Evolutionary conservation across 2,329 filamentous ascomycete genomes (phyloP).

Genomic region (Calonectria pauciramosa): DNA sequence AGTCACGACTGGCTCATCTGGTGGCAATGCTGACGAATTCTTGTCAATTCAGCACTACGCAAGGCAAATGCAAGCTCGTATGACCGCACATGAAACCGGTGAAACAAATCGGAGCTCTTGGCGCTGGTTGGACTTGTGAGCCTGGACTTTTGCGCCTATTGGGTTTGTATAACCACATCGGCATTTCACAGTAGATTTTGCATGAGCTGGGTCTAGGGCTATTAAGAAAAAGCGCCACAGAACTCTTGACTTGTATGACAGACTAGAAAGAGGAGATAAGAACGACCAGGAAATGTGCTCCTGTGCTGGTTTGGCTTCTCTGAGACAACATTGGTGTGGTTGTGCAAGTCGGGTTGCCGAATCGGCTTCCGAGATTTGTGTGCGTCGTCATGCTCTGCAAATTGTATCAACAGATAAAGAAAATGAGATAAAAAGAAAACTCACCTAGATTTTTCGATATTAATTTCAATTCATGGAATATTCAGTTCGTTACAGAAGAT

Average conservation of each 20-base stretch:
- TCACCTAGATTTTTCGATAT: background rate
- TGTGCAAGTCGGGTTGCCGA: slow-evolving; percentile 19
- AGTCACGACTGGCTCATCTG: background rate
- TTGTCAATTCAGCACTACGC: background rate
- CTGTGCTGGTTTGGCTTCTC: background rate
- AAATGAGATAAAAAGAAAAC: background rate
- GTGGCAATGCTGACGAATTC: background rate
- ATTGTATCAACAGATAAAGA: background rate
- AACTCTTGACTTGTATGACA: background rate
- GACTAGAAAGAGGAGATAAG: background rate
- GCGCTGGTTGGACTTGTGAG: background rate
- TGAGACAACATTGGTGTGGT: background rate
- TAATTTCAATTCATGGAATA: background rate
- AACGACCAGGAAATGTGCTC: background rate
- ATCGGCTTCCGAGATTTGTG: slow-evolving; percentile 26
- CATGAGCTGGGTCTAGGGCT: background rate
- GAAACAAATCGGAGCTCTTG: background rate
- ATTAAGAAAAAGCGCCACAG: too few species aligned
- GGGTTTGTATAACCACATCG: background rate
- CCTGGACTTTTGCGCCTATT: background rate
- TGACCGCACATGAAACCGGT: background rate
- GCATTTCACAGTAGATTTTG: background rate
- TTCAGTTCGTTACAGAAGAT: background rate
- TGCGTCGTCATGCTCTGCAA: background rate
- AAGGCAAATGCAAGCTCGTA: background rate